These are phyloP conservation scores for Elymus sibiricus DNA, from an alignment of 176 grass and related monocot genomes.

Conservation along the genomic window DNA sequence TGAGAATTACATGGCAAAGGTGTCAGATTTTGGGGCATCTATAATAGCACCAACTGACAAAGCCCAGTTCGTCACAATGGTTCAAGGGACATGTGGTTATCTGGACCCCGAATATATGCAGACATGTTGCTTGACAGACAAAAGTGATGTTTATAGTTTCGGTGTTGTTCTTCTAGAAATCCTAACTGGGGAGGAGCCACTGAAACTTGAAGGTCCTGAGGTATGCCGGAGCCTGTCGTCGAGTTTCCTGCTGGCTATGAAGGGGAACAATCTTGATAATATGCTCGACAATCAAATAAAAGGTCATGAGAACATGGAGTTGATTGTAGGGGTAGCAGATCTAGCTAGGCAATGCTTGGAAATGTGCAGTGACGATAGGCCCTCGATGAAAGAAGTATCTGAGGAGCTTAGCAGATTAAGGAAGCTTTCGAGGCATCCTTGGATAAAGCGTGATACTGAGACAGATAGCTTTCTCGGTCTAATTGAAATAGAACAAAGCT, in stretches of 20 bases:
- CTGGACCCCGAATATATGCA: conserved; percentile 9
- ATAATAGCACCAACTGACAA: conserved; percentile 10
- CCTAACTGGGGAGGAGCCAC: not conserved
- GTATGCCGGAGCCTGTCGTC: not conserved
- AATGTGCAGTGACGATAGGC: conserved; percentile 1
- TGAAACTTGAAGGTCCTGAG: conserved; percentile 14
- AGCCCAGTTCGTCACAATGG: conserved; percentile 14
- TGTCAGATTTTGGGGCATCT: conserved; percentile 11
- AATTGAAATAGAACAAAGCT: not conserved
- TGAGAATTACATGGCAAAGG: conserved; percentile 23
- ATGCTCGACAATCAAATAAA: conserved; percentile 1
- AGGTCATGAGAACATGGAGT: not conserved
- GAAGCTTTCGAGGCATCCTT: not conserved
- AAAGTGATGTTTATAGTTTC: conserved; percentile 18
- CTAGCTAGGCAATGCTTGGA: conserved; percentile 20
- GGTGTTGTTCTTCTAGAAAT: conserved; percentile 2
- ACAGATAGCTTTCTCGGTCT: not conserved
- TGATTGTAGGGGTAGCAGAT: not conserved
- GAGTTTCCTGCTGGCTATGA: conserved; percentile 10
- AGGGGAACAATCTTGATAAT: not conserved
- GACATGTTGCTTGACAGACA: conserved; percentile 12
- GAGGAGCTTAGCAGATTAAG: conserved; percentile 18
- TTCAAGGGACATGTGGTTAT: conserved; percentile 21
- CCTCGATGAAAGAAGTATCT: conserved; percentile 12
- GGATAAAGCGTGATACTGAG: not conserved